Conservation (phyloP, 192 early-diverging fungal genomes). For the Bifiguratus adelaidae region DNA sequence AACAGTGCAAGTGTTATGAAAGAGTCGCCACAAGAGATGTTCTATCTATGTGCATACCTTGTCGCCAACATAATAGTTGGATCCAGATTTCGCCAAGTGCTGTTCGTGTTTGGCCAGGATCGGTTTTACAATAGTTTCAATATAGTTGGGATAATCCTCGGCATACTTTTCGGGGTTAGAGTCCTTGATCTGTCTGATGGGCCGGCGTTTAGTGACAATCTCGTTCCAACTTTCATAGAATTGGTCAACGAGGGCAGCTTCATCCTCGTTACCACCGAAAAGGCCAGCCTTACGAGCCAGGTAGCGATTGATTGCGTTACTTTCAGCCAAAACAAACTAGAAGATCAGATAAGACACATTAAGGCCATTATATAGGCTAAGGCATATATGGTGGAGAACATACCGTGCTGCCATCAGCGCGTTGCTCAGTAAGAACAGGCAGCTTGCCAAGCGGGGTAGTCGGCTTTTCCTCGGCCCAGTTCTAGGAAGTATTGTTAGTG, state of each 20-base stretch:
- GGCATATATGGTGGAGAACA: not conserved
- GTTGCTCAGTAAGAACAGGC: constrained; percentile 26
- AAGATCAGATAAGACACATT: not conserved
- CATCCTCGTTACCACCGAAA: constrained; percentile 3
- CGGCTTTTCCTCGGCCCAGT: constrained; percentile 24
- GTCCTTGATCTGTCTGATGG: constrained; percentile 1
- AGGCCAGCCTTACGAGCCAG: constrained; percentile 17
- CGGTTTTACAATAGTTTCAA: constrained; percentile 1
- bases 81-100: constrained; percentile 30
- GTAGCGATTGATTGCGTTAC: constrained; percentile 26
- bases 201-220: not conserved
- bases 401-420: constrained; percentile 4
- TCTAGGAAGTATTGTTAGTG: not conserved
- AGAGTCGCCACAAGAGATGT: not conserved
- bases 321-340: constrained; percentile 24
- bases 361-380: not conserved
- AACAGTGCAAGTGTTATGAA: not conserved
- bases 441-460: constrained; percentile 26
- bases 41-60: not conserved
- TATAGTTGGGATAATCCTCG: not conserved
- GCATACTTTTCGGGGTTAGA: not conserved
- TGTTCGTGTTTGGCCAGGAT: constrained; percentile 19
- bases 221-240: constrained; percentile 13
- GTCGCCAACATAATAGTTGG: constrained; percentile 34
- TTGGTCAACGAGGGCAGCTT: constrained; percentile 17